Evolutionary conservation across 306 rosid species (phyloP), one percentile per base, ranked within the genome.

Genomic region (Begonia masoniana): DNA sequence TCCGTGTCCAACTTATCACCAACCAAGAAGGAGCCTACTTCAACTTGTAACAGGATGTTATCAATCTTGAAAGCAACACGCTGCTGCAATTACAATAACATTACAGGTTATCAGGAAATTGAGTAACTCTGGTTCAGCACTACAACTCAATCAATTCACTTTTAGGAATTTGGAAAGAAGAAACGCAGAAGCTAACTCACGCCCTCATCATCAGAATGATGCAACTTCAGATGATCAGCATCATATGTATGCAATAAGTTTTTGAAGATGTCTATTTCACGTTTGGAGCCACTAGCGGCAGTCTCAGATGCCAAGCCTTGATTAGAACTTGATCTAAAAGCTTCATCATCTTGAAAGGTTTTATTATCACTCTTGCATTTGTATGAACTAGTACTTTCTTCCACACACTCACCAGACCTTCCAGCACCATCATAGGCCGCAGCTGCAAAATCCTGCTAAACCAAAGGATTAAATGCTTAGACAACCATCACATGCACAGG

Each of bases 321-420:
- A 50, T 75, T 76, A 57, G 71, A 54, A 64, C 82, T 85, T 55
- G 67, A 56, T 65, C 73, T 64, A 47, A 77, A 68, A 61, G 12
- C 59, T 64, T 68, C 69, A 46, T 61, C 58, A 41, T 78, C 56
- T 68, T 64, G 80, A 62, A 70, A 47, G 55, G 57, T 39, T 35
- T 61, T 41, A 57, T 58, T 48, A 60, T 61, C 75, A 80, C 74
- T 71, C 60, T 54, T 57, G 71, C 67, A 51, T 74, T 80, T 80
- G 75, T 79, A 62, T 54, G 97, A 85, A 78, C 83, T 69, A 15
- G 83, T 69, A 70, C 87, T 81, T 73, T 83, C 88, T 75, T 85
- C 88, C 50, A 73, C 62, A 58, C 74, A 56, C 68, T 57, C 56
- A 52, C 54, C 59, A 39, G 66, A 62, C 57, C 52, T 55, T 24